Evolutionary conservation across 2,329 filamentous ascomycete species (phyloP).

Genomic region (Curvularia hawaiiensis): DNA sequence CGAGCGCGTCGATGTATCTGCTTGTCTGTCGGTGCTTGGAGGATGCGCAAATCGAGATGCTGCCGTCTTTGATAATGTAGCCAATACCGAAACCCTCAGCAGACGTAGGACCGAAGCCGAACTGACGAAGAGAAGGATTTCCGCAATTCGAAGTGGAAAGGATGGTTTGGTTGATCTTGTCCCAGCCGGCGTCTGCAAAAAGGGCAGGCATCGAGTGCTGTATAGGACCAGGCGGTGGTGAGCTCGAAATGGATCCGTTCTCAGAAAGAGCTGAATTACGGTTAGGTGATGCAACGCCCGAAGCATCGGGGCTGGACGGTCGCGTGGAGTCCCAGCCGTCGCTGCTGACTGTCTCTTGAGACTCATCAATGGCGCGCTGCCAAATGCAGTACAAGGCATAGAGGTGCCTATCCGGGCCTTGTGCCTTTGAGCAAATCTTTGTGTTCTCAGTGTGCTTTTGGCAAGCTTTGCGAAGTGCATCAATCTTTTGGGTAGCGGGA

Average conservation of each 20-base stretch:
- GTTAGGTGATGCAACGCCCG: constrained; percentile 59
- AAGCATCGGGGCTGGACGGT: constrained; percentile 59
- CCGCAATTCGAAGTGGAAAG: constrained; percentile 98
- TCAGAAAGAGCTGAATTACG: constrained; percentile 58
- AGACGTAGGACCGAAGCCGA: constrained; percentile 93
- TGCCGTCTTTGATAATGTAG: constrained; percentile 97
- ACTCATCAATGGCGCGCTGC: constrained; percentile 85
- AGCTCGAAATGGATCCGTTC: constrained; percentile 55
- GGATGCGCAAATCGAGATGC: constrained; percentile 87
- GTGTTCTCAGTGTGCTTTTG: constrained; percentile 81
- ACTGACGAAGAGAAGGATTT: constrained; percentile 91
- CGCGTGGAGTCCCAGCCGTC: constrained; percentile 57
- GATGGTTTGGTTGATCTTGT: constrained; percentile 92
- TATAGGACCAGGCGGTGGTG: constrained; percentile 58
- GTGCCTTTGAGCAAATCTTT: constrained; percentile 82
- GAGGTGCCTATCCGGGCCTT: constrained; percentile 90
- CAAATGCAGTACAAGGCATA: constrained; percentile 95
- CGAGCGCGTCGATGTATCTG: constrained; percentile 86
- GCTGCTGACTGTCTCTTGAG: constrained; percentile 60
- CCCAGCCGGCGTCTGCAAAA: constrained; percentile 90
- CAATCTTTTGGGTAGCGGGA: constrained; percentile 79
- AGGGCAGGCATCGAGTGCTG: constrained; percentile 70
- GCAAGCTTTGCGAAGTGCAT: constrained; percentile 81
- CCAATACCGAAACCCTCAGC: constrained; percentile 96
- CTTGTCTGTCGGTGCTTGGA: constrained; percentile 94